Base-by-base conservation (phyloP, 352 stramenopile genomes). In the Phytopythium helicoides region DNA sequence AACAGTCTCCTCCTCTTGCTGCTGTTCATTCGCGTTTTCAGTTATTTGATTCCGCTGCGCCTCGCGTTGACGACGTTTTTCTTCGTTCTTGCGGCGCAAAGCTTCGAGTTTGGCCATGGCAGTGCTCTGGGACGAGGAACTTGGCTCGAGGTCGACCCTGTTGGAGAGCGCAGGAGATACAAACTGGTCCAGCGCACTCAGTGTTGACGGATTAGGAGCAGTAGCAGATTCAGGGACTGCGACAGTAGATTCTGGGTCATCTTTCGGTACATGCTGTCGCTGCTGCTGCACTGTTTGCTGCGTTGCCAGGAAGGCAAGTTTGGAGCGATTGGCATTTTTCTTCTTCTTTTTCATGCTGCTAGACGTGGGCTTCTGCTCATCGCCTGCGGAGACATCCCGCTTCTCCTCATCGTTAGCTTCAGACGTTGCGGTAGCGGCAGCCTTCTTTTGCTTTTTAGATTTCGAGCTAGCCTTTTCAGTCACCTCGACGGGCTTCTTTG, bases 21-120 rank as follows among this genome's bases (percentile, higher is more conserved):
- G 47, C 11, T 52, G 54, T 3, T n/a, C n/a, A n/a, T n/a, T n/a
- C n/a, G 41, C 16, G 28, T 60, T 15, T 14, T 7, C 16, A n/a
- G 12, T 25, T 25, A 36, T 34, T 28, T 22, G 56, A 8, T 36
- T 71, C 34, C 18, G 54, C 37, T 45, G 54, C 25, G 48, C 45
- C 52, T 3, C 68, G 5, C 69, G 71, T 28, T 78, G 59, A 18
- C 63, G 69, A n/a, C 84, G 81, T 34, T 77, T 81, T 51, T 78
- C 73, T 55, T 90, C 79, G 61, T 94, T 94, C 49, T 94, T 92
- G 45, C 72, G 71, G 3, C 77, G 76, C n/a, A 94, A 52, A 16
- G 71, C 80, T 34, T 80, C 73, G 19, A 94, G 58, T 33, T 78
- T 76, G 6, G 63, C 64, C 77, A 94, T 89, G 10, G 81, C 78